These are phyloP conservation scores for Monosporascus sp. DNA, from an alignment of 2,329 filamentous ascomycete species.

Conservation along the genomic window DNA sequence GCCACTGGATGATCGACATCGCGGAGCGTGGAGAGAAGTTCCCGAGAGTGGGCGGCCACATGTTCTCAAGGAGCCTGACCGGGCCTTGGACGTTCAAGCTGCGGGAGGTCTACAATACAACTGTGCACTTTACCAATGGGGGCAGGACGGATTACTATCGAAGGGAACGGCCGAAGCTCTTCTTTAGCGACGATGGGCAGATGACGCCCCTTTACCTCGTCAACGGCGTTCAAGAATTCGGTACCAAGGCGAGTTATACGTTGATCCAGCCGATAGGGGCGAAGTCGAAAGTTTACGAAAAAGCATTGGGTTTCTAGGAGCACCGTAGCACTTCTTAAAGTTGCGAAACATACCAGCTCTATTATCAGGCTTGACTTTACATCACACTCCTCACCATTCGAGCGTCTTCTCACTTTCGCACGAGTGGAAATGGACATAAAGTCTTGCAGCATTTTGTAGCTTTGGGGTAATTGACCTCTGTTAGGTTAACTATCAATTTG, in stretches of 20 bases:
- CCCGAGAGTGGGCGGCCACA: slow-evolving; percentile 20
- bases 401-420: too few species aligned
- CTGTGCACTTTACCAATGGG: slow-evolving; percentile 35
- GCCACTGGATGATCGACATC: slow-evolving; percentile 23
- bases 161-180: slow-evolving; percentile 43
- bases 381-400: too few species aligned
- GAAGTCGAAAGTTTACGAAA: background rate
- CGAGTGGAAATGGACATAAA: too few species aligned
- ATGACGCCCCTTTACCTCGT: slow-evolving; percentile 41
- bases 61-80: slow-evolving; percentile 13
- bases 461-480: too few species aligned
- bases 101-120: slow-evolving; percentile 18
- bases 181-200: slow-evolving; percentile 40
- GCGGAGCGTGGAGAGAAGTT: slow-evolving; percentile 16
- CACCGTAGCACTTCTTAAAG: background rate
- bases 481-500: too few species aligned
- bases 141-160: slow-evolving; percentile 33
- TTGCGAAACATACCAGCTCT: too few species aligned
- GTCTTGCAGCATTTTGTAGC: too few species aligned
- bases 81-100: slow-evolving; percentile 21
- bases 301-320: background rate
- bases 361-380: too few species aligned
- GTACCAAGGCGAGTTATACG: slow-evolving; percentile 30
- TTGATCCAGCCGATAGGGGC: slow-evolving; percentile 35
- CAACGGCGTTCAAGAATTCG: slow-evolving; percentile 40